phyloP scores from a whole-genome alignment of 441 rosid genomes.

The Codiaeum variegatum region DNA sequence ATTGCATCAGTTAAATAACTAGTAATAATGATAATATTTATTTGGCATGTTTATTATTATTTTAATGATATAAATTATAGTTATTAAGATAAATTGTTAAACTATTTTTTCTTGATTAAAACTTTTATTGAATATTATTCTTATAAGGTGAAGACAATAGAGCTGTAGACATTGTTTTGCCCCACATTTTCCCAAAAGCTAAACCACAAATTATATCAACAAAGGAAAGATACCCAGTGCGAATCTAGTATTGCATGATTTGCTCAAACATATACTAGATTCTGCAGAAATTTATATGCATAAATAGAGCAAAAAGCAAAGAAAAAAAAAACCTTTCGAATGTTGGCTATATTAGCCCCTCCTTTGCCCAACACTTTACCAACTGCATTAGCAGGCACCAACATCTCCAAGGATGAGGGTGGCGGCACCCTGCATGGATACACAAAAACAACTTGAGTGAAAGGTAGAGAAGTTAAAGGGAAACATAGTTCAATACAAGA shows the following conservation, averaged over 20 bases:
- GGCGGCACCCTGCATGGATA: constrained; percentile 46
- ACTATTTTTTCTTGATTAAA: too few species aligned
- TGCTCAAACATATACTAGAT: neutral
- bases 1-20: too few species aligned
- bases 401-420: constrained; percentile 61
- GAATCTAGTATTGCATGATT: neutral
- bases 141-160: too few species aligned
- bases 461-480: neutral
- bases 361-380: constrained; percentile 90
- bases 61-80: too few species aligned
- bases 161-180: too few species aligned
- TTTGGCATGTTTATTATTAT: too few species aligned
- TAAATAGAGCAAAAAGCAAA: constrained; percentile 2
- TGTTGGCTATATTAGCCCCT: constrained; percentile 82
- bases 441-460: constrained; percentile 16
- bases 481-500: constrained; percentile 10
- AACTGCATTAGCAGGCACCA: constrained; percentile 80
- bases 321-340: constrained; percentile 62
- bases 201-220: neutral
- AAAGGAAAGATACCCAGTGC: neutral
- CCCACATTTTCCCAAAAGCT: neutral
- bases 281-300: neutral
- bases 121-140: too few species aligned
- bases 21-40: too few species aligned
- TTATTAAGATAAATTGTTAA: too few species aligned